phyloP scores from a whole-genome alignment of 495 filamentous ascomycete genomes.

The Penicillium waksmanii region DNA sequence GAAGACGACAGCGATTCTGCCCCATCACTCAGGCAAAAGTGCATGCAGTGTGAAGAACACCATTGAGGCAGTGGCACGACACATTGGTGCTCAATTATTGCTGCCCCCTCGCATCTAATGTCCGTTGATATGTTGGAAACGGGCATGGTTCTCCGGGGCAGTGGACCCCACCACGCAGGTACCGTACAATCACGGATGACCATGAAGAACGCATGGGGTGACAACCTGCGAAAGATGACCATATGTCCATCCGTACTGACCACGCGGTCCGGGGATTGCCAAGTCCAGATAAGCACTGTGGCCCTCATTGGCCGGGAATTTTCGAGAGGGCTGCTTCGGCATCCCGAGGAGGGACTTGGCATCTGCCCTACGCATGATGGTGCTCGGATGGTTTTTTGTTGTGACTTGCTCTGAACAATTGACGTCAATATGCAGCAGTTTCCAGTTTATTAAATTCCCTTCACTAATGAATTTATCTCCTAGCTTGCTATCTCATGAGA shows the following conservation, averaged over 20 bases:
- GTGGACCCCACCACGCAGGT: conserved; percentile 16
- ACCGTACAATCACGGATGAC: not conserved
- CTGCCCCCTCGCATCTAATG: not conserved
- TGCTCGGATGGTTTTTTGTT: not conserved
- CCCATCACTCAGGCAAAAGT: too few relatives aligned
- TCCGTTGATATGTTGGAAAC: not conserved
- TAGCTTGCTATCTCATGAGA: conserved; percentile 8
- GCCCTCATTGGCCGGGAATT: conserved; percentile 31
- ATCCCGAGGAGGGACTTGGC: conserved; percentile 29
- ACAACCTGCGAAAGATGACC: conserved; percentile 1
- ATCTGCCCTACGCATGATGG: conserved; percentile 1
- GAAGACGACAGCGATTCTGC: too few relatives aligned
- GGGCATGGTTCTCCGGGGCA: not conserved
- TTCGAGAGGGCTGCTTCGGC: conserved; percentile 18
- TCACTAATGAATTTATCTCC: conserved; percentile 15
- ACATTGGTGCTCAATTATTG: not conserved
- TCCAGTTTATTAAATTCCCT: not conserved
- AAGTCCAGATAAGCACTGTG: conserved; percentile 32
- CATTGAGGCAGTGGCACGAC: too few relatives aligned
- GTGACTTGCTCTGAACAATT: not conserved
- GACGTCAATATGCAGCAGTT: conserved; percentile 7
- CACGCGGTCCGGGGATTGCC: not conserved
- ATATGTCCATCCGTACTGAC: not conserved
- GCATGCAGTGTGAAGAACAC: too few relatives aligned
- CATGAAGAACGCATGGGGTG: conserved; percentile 22